phyloP scores from a whole-genome alignment of 768 basidiomycete genomes.

The Psilocybe cubensis region DNA sequence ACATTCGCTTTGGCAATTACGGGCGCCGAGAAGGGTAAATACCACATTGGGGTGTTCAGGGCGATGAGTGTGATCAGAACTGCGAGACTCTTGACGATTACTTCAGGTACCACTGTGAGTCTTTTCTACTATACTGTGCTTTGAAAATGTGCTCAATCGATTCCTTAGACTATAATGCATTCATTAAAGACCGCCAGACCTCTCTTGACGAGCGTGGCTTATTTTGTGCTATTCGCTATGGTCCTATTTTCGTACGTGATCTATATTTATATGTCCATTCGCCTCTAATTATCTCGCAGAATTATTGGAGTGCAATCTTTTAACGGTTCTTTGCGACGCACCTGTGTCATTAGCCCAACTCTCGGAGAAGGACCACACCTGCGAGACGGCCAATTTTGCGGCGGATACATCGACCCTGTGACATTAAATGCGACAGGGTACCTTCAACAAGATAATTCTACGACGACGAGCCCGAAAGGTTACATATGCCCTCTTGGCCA shows the following conservation, averaged over 20 bases:
- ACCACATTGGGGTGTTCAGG: conserved; percentile 87
- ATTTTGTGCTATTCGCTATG: conserved; percentile 92
- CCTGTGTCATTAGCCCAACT: conserved; percentile 58
- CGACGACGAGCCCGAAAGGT: conserved; percentile 58
- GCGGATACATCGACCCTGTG: conserved; percentile 72
- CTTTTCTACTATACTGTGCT: neutral
- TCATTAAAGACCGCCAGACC: conserved; percentile 91
- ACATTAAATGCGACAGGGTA: conserved; percentile 50
- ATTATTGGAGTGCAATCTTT: conserved; percentile 96
- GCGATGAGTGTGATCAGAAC: conserved; percentile 87
- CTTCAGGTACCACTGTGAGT: conserved; percentile 88
- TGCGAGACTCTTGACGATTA: conserved; percentile 82
- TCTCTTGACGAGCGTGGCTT: conserved; percentile 85
- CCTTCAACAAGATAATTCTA: conserved; percentile 31
- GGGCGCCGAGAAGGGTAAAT: conserved; percentile 64
- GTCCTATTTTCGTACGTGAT: conserved; percentile 78
- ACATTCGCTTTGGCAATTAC: conserved; percentile 70
- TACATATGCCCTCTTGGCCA: conserved; percentile 91
- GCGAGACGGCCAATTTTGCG: conserved; percentile 67
- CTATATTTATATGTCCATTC: neutral
- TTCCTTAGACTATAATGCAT: conserved; percentile 74
- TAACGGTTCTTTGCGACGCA: conserved; percentile 77
- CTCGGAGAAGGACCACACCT: conserved; percentile 54
- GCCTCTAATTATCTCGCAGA: conserved; percentile 34
- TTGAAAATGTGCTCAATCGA: neutral